A percentile compares a stretch with the other conserved stretches of the same genome.
These are phyloP conservation scores for Lactarius sp. DNA, from an alignment of 768 basidiomycete genomes.

Conservation along the genomic window DNA sequence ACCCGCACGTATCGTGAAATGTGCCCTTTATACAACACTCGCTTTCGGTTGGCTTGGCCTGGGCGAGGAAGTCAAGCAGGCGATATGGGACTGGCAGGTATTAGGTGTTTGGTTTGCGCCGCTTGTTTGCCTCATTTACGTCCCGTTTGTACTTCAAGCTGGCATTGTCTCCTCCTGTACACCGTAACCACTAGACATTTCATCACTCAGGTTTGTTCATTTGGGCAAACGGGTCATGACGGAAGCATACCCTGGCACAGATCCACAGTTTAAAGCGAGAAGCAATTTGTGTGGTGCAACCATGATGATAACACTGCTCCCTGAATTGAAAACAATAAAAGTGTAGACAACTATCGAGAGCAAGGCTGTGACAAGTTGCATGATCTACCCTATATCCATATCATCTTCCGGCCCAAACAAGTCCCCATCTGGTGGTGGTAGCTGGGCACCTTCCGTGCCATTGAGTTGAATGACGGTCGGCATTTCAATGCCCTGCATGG, in stretches of 20 bases:
- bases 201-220: background rate
- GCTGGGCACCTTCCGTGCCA: slow-evolving; percentile 9
- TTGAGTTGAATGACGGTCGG: slow-evolving; percentile 17
- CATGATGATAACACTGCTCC: background rate
- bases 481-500: slow-evolving; percentile 17
- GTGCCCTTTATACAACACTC: slow-evolving; percentile 41
- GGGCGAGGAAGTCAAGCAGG: slow-evolving; percentile 42
- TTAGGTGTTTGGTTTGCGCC: slow-evolving; percentile 81
- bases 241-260: background rate
- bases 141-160: slow-evolving; percentile 69
- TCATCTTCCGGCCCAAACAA: slow-evolving; percentile 23
- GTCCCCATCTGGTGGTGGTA: slow-evolving; percentile 20
- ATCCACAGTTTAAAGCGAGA: background rate
- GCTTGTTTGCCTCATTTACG: slow-evolving; percentile 73
- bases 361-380: background rate
- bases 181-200: background rate
- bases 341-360: background rate
- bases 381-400: slow-evolving; percentile 32
- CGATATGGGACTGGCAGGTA: slow-evolving; percentile 74
- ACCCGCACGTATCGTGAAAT: slow-evolving; percentile 31
- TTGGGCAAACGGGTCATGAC: background rate
- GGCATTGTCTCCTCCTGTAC: slow-evolving; percentile 45
- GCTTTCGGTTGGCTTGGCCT: slow-evolving; percentile 58
- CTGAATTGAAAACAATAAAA: background rate
- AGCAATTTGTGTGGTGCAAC: background rate